These are phyloP conservation scores for Garcia nutans DNA, from an alignment of 345 rosid genomes.

Conservation along the genomic window DNA sequence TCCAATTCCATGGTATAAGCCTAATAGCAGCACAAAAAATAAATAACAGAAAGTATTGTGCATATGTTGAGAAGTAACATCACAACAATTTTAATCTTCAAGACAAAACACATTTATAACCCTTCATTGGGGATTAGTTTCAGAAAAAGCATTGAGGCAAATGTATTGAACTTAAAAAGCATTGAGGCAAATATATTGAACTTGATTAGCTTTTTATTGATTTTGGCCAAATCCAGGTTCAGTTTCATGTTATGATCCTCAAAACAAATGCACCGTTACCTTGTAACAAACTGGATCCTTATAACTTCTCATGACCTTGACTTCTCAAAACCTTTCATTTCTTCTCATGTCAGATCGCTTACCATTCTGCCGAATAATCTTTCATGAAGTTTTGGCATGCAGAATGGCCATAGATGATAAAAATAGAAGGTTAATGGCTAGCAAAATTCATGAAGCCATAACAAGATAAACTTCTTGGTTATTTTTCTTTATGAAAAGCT, in stretches of 20 bases:
- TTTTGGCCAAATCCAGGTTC: slow-evolving; percentile 14
- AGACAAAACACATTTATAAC: background rate
- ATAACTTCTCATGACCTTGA: slow-evolving; percentile 36
- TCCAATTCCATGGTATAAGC: slow-evolving; percentile 95
- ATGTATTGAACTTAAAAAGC: background rate
- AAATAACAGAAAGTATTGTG: slow-evolving; percentile 6
- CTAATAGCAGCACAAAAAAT: slow-evolving; percentile 38
- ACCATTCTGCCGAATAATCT: slow-evolving; percentile 37
- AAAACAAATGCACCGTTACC: slow-evolving; percentile 32
- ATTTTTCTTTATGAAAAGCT: background rate
- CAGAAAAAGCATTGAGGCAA: background rate
- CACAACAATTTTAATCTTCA: background rate
- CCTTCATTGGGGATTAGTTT: background rate
- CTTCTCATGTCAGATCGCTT: slow-evolving; percentile 35
- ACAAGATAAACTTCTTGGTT: slow-evolving; percentile 14
- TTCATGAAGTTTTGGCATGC: slow-evolving; percentile 33
- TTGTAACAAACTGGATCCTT: slow-evolving; percentile 32
- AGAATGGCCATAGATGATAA: slow-evolving; percentile 36
- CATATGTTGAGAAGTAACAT: background rate
- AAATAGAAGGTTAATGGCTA: slow-evolving; percentile 29
- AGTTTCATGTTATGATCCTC: slow-evolving; percentile 20
- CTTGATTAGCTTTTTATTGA: slow-evolving; percentile 1
- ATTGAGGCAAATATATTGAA: slow-evolving; percentile 1
- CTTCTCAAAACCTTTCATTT: slow-evolving; percentile 42
- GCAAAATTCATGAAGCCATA: slow-evolving; percentile 27